Conservation (phyloP, 169 alveolate genomes). For the Cryptosporidium sp. region DNA sequence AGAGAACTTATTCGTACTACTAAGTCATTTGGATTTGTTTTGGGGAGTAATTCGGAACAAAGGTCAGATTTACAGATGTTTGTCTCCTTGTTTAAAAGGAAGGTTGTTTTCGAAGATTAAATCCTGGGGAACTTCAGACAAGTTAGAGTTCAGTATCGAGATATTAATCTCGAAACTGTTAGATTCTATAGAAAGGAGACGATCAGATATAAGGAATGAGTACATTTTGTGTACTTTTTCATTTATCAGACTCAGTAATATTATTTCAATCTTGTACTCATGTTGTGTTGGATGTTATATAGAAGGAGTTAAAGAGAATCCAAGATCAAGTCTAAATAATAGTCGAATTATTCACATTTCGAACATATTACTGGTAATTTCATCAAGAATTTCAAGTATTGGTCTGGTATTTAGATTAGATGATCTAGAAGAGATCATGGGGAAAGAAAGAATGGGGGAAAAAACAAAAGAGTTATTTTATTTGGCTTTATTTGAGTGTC, state of each 20-base stretch:
- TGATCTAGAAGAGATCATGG: not conserved
- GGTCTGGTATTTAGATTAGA: not conserved
- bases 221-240: constrained; percentile 18
- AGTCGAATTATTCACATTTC: constrained; percentile 14
- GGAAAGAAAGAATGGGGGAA: not conserved
- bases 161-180: not conserved
- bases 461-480: constrained; percentile 27
- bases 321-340: constrained; percentile 6
- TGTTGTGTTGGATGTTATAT: constrained; percentile 50
- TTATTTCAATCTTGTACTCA: constrained; percentile 50
- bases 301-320: not conserved
- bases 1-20: not conserved
- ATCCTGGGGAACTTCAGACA: constrained; percentile 40
- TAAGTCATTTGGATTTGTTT: constrained; percentile 25
- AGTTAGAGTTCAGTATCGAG: constrained; percentile 20
- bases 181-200: constrained; percentile 1
- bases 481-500: constrained; percentile 39
- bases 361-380: constrained; percentile 4
- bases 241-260: constrained; percentile 21
- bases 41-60: constrained; percentile 49
- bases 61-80: constrained; percentile 30
- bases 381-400: constrained; percentile 16
- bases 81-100: constrained; percentile 53
- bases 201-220: not conserved
- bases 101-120: not conserved